These are phyloP conservation scores for Agrostemma githago DNA, from an alignment of 148 eudicot genomes.

Conservation along the genomic window DNA sequence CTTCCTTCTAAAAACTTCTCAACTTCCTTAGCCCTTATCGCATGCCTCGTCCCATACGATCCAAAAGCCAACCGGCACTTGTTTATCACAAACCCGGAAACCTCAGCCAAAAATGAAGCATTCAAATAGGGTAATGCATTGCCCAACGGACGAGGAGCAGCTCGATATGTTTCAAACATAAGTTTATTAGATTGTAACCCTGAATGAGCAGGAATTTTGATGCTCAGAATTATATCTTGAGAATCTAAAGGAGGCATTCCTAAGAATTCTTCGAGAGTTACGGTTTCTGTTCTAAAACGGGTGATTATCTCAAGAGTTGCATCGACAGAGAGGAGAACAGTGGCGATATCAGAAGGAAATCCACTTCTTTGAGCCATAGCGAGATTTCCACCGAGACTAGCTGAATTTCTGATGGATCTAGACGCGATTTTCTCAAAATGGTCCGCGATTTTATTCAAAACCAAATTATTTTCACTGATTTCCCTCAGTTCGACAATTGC, in stretches of 20 bases:
- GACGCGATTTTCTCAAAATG: slow-evolving; percentile 89
- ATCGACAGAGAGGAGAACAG: slow-evolving; percentile 66
- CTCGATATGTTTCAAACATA: slow-evolving; percentile 75
- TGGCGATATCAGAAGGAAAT: slow-evolving; percentile 89
- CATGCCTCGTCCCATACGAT: slow-evolving; percentile 66
- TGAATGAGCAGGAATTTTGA: slow-evolving; percentile 50
- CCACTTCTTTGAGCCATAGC: slow-evolving; percentile 76
- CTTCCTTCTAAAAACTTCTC: slow-evolving; percentile 60
- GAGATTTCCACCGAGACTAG: slow-evolving; percentile 88
- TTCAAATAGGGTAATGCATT: slow-evolving; percentile 73
- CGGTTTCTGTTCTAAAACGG: slow-evolving; percentile 32
- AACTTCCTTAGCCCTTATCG: slow-evolving; percentile 61
- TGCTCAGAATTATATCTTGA: slow-evolving; percentile 45
- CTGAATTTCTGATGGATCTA: slow-evolving; percentile 65
- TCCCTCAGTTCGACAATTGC: slow-evolving; percentile 51
- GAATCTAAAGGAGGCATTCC: slow-evolving; percentile 53
- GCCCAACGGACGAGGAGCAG: slow-evolving; percentile 85
- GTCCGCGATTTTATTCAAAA: slow-evolving; percentile 53
- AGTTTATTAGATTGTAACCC: slow-evolving; percentile 34
- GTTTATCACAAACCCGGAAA: slow-evolving; percentile 40
- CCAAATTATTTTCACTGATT: slow-evolving; percentile 9
- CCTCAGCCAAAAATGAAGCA: slow-evolving; percentile 80
- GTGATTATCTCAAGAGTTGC: slow-evolving; percentile 45
- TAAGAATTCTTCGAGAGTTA: slow-evolving; percentile 66
- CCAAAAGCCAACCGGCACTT: slow-evolving; percentile 67